Evolutionary conservation across 805 yeast species (phyloP).

Genomic region (Monosporozyma solicola): DNA sequence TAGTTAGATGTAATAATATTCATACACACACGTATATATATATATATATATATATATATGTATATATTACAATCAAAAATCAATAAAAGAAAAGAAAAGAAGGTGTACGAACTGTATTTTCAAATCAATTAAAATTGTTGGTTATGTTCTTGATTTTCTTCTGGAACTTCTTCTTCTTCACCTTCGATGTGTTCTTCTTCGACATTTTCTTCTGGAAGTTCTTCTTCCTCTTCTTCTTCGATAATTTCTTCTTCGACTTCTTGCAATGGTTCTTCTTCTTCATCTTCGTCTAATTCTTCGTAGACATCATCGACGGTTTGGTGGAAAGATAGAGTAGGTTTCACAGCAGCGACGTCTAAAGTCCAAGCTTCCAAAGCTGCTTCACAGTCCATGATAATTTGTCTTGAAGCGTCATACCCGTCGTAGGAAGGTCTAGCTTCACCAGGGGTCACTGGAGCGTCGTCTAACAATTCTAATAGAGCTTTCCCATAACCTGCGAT

Average conservation of each 20-base stretch:
- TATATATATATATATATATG: not conserved
- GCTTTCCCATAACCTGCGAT: conserved; percentile 99
- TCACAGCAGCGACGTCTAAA: conserved; percentile 87
- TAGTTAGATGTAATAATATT: not conserved
- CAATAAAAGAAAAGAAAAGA: not conserved
- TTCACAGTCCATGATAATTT: conserved; percentile 95
- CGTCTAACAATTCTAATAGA: conserved; percentile 88
- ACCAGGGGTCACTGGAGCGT: conserved; percentile 97
- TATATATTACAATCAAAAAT: not conserved
- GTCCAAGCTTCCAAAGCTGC: conserved; percentile 95
- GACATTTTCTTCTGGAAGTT: conserved; percentile 5
- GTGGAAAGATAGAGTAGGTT: conserved; percentile 83
- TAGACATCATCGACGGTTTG: conserved; percentile 59
- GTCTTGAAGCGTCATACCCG: conserved; percentile 96
- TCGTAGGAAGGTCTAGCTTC: conserved; percentile 98
- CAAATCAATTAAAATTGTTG: conserved; percentile 1
- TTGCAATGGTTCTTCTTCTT: conserved; percentile 34
- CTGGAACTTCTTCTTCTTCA: not conserved
- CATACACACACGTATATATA: not conserved
- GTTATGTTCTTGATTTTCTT: conserved; percentile 2
- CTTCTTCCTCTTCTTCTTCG: conserved; percentile 6
- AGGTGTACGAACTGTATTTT: not conserved
- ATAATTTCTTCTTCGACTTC: conserved; percentile 25
- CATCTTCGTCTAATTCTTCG: conserved; percentile 40
- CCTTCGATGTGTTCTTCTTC: conserved; percentile 3